Evolutionary conservation across 2,329 filamentous ascomycete species (phyloP).

Genomic region (Colletotrichum musicola): DNA sequence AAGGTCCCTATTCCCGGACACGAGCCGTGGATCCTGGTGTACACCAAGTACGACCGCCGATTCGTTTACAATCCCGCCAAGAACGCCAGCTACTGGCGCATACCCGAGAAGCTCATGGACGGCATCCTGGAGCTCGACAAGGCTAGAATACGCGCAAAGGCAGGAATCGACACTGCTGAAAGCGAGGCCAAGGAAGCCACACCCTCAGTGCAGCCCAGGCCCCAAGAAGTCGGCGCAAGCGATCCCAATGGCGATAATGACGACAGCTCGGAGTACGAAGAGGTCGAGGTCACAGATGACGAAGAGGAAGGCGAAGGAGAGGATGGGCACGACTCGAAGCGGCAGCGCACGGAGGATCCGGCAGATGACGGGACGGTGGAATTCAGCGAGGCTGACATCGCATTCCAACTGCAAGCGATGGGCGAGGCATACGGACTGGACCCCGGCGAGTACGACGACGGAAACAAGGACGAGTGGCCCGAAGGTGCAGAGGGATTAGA

Average conservation of each 20-base stretch:
- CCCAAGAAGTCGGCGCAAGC: neutral
- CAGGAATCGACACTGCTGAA: constrained; percentile 43
- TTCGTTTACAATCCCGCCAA: constrained; percentile 92
- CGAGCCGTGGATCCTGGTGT: constrained; percentile 92
- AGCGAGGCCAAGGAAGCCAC: constrained; percentile 32
- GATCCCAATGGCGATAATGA: constrained; percentile 44
- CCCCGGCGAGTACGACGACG: constrained; percentile 80
- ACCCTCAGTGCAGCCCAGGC: constrained; percentile 28
- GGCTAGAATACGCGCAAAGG: constrained; percentile 74
- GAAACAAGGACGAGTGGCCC: constrained; percentile 71
- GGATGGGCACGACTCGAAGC: constrained; percentile 70
- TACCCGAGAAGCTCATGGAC: constrained; percentile 87
- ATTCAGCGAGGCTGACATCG: constrained; percentile 95
- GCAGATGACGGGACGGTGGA: constrained; percentile 74
- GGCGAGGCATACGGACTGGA: constrained; percentile 86
- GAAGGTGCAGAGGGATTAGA: constrained; percentile 79
- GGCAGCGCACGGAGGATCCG: constrained; percentile 62
- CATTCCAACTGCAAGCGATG: constrained; percentile 91
- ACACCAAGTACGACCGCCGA: constrained; percentile 87
- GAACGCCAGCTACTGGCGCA: constrained; percentile 94
- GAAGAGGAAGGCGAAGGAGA: constrained; percentile 54
- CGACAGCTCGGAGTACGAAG: constrained; percentile 81
- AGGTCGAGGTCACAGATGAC: constrained; percentile 75
- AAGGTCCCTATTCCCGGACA: constrained; percentile 84
- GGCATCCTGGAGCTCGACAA: constrained; percentile 81